These are phyloP conservation scores for Fonsecaea pugnacius DNA, from an alignment of 2,329 filamentous ascomycete genomes.

Conservation along the genomic window DNA sequence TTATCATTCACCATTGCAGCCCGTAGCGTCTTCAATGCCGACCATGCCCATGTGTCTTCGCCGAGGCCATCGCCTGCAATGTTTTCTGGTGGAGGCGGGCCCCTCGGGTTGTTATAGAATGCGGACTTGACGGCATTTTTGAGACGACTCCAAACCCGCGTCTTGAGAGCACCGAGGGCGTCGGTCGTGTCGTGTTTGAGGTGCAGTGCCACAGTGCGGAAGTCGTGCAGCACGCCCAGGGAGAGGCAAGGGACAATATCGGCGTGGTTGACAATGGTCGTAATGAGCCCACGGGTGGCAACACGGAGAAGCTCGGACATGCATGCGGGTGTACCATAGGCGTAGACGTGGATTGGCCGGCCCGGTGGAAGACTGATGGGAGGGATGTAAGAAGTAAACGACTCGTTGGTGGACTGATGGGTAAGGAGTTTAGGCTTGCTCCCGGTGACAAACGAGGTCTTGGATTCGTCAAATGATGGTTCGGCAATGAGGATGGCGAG, in stretches of 20 bases:
- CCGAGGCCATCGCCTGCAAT: slow-evolving; percentile 57
- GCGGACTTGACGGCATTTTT: slow-evolving; percentile 53
- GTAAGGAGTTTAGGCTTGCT: slow-evolving; percentile 49
- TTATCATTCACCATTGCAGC: slow-evolving; percentile 71
- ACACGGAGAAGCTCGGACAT: slow-evolving; percentile 72
- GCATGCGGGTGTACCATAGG: slow-evolving; percentile 74
- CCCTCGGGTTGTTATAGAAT: slow-evolving; percentile 37
- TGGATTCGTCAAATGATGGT: slow-evolving; percentile 49
- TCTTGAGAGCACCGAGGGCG: slow-evolving; percentile 69
- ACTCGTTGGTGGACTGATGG: slow-evolving; percentile 36
- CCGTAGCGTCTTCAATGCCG: slow-evolving; percentile 68
- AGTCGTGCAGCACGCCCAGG: slow-evolving; percentile 73
- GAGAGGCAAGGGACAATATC: slow-evolving; percentile 76
- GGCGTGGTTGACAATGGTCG: slow-evolving; percentile 72
- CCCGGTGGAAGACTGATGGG: slow-evolving; percentile 64
- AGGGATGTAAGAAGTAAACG: slow-evolving; percentile 39
- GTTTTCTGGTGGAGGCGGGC: slow-evolving; percentile 49
- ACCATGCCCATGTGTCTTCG: slow-evolving; percentile 71
- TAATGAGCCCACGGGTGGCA: slow-evolving; percentile 74
- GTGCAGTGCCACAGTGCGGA: slow-evolving; percentile 71
- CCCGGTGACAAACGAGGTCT: slow-evolving; percentile 66
- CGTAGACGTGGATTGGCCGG: slow-evolving; percentile 76
- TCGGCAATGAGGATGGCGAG: slow-evolving; percentile 73
- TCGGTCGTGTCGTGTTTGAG: slow-evolving; percentile 73
- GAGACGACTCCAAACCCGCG: slow-evolving; percentile 68